phyloP scores from a whole-genome alignment of 169 alveolate species.

The Plasmodium gonderi region DNA sequence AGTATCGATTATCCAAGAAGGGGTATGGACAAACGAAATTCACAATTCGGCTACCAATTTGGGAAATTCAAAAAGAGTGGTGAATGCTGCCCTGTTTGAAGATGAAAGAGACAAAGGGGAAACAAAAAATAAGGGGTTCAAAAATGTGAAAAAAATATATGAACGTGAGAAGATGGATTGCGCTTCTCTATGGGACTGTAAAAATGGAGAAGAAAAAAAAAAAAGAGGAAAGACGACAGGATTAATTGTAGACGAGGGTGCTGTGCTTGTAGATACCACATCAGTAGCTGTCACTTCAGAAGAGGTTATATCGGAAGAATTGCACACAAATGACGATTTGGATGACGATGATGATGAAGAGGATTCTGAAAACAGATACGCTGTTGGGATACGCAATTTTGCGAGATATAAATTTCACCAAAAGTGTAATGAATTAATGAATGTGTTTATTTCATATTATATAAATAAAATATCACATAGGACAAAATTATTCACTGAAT shows the following conservation, averaged over 20 bases:
- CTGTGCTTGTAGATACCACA: neutral
- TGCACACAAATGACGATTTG: neutral
- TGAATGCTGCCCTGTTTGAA: too few species aligned
- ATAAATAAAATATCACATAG: slow-evolving; percentile 22
- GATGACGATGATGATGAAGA: neutral
- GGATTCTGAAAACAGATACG: neutral
- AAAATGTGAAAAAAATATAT: neutral
- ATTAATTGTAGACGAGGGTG: neutral
- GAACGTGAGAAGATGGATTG: neutral
- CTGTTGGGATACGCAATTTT: slow-evolving; percentile 26
- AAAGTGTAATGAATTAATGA: slow-evolving; percentile 50
- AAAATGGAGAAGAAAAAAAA: neutral
- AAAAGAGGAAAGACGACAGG: neutral
- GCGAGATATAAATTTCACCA: slow-evolving; percentile 26
- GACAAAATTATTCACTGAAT: slow-evolving; percentile 10
- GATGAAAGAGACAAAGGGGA: too few species aligned
- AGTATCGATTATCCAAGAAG: too few species aligned
- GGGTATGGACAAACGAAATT: too few species aligned
- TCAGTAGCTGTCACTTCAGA: neutral
- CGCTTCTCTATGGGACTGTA: neutral
- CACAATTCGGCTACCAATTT: too few species aligned
- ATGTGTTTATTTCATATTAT: slow-evolving; percentile 42
- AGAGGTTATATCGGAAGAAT: neutral
- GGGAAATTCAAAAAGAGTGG: too few species aligned
- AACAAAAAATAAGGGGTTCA: too few species aligned